Base-by-base conservation (phyloP, 495 filamentous ascomycete species). In the Daldinia childiae region DNA sequence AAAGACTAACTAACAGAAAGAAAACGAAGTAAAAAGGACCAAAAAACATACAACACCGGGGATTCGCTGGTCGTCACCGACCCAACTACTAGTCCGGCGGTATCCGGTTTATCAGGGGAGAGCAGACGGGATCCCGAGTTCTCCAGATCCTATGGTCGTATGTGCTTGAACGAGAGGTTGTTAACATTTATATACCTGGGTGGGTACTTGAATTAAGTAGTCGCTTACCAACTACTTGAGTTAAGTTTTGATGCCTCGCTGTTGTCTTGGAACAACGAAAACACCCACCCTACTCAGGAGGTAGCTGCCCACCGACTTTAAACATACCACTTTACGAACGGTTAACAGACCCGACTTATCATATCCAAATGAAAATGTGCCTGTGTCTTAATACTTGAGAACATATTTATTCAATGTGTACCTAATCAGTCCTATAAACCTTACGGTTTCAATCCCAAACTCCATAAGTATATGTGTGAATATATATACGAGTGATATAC, bases 121-220 rank as follows among this genome's bases (percentile, higher is more conserved):
- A 84, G 80, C 83, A 78, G 79, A 84, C 82, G 81, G 83, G 82
- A 81, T 82, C 77, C 81, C 82, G 79, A 80, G 74, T 78, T 77
- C 62, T 83, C 81, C 64, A 75, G 56, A 76, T 74, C 75, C 71
- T 82, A 78, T 83, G 82, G 82, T 81, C 81, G 82, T 82, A 84
- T 72, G 76, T 78, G 43, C 9, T 12, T 2, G 9, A 34, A 3
- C 0, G 9, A 12, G 9, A 3, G 11, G 6, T 0, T 34, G 2
- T 34, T 34, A 3, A 12, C 9, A 34, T 12, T 34, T 34, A 34
- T 34, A 34, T 34, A 34, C 32, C 32, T 34, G 3, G 9, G 32
- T 34, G 11, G 32, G 9, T 34, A 11, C 2, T 12, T 29, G 27
- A 29, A 29, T 29, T 29, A 29, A 0, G n/a, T n/a, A n/a, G n/a